Conservation (phyloP, 306 rosid species). For the Quercus ilex region DNA sequence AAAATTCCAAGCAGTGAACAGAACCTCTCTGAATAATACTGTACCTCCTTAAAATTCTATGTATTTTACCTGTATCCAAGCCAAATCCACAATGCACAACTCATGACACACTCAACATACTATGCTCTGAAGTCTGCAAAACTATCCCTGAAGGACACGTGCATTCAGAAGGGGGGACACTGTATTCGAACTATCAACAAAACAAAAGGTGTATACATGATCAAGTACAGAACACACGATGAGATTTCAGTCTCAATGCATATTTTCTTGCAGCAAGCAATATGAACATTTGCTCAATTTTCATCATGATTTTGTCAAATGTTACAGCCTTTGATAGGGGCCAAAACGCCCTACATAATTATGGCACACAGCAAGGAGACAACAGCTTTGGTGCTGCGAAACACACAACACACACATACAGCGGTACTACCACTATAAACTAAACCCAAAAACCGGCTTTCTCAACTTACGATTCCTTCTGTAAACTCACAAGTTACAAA, state of each 20-base stretch:
- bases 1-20: neutral
- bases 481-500: too few relatives aligned
- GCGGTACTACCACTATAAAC: slow-evolving; percentile 18
- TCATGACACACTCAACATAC: neutral
- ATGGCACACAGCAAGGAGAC: slow-evolving; percentile 16
- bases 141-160: neutral
- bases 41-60: too few relatives aligned
- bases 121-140: neutral
- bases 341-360: slow-evolving; percentile 16
- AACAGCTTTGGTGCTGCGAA: slow-evolving; percentile 16
- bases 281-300: neutral
- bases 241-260: neutral
- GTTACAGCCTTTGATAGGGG: slow-evolving; percentile 4
- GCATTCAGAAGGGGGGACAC: neutral
- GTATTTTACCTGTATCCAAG: too few relatives aligned
- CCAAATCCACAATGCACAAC: neutral
- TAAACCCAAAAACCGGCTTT: too few relatives aligned
- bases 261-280: slow-evolving; percentile 2
- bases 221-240: neutral
- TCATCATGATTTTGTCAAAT: neutral
- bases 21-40: too few relatives aligned
- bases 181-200: neutral
- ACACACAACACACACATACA: slow-evolving; percentile 1
- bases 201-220: neutral
- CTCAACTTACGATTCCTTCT: too few relatives aligned